Evolutionary conservation across 2,329 filamentous ascomycete genomes (phyloP).

Genomic region (Teratosphaeria destructans): DNA sequence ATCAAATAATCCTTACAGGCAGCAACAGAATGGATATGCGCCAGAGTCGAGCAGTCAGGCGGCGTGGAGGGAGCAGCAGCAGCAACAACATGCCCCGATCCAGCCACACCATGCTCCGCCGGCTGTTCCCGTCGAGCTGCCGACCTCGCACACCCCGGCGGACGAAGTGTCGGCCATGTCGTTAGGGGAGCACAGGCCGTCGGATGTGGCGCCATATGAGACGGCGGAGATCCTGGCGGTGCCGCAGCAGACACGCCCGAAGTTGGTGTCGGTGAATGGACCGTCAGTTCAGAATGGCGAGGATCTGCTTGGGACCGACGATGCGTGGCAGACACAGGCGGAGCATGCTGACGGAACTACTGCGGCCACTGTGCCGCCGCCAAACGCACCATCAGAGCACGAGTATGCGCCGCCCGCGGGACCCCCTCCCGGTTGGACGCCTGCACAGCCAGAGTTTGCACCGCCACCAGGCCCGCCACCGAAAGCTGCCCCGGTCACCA

Average conservation of each 20-base stretch:
- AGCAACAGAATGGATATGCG: constrained; percentile 12
- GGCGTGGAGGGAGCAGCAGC: constrained; percentile 27
- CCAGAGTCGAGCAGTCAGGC: constrained; percentile 27
- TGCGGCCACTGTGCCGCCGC: background rate
- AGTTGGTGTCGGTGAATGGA: constrained; percentile 14
- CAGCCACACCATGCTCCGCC: constrained; percentile 11
- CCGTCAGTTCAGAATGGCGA: background rate
- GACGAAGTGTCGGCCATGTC: constrained; percentile 30
- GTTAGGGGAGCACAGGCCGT: constrained; percentile 16
- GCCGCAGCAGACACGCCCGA: constrained; percentile 18
- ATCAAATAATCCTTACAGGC: constrained; percentile 35
- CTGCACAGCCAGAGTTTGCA: constrained; percentile 8
- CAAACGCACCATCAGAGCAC: background rate
- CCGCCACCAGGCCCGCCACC: constrained; percentile 20
- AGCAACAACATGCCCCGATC: constrained; percentile 7
- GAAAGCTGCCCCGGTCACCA: constrained; percentile 22
- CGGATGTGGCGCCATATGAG: constrained; percentile 9
- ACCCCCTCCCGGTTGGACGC: background rate
- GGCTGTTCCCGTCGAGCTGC: constrained; percentile 29
- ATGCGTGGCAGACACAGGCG: constrained; percentile 8
- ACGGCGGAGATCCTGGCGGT: constrained; percentile 16
- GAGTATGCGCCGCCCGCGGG: constrained; percentile 1
- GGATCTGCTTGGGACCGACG: constrained; percentile 6
- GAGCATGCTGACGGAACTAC: background rate
- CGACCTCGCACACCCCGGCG: constrained; percentile 30